Percentiles rank a stretch among this genome's conserved stretches.
phyloP scores from a whole-genome alignment of 345 rosid species.

The Hypericum androsaemum region DNA sequence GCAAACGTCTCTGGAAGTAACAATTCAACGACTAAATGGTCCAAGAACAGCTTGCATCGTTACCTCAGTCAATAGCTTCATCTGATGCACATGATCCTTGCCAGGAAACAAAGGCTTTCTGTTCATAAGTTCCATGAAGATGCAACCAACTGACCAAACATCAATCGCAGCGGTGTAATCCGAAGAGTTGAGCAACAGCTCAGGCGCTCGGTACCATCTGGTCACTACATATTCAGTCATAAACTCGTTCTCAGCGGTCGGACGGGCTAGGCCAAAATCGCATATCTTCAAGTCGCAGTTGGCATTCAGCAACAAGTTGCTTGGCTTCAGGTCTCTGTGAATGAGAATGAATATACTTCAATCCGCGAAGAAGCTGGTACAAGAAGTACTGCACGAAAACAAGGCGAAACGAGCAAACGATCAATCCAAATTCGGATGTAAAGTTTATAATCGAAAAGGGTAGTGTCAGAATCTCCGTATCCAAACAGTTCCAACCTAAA shows the following conservation, averaged over 20 bases:
- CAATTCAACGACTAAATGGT: not conserved
- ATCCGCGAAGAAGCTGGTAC: constrained; percentile 88
- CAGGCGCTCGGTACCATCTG: constrained; percentile 98
- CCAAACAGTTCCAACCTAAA: no score
- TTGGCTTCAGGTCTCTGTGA: constrained; percentile 92
- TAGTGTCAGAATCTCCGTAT: no score
- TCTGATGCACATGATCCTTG: constrained; percentile 87
- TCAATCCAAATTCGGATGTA: not conserved
- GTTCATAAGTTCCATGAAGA: constrained; percentile 95
- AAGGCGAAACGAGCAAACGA: constrained; percentile 2
- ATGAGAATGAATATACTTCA: constrained; percentile 96
- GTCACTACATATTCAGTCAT: constrained; percentile 99
- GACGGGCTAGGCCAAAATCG: constrained; percentile 94
- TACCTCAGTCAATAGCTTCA: constrained; percentile 90
- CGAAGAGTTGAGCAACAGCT: constrained; percentile 75
- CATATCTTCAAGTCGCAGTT: constrained; percentile 90
- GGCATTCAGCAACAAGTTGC: constrained; percentile 77
- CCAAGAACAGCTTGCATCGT: constrained; percentile 2
- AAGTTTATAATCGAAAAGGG: not conserved
- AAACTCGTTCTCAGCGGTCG: constrained; percentile 75
- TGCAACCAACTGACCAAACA: constrained; percentile 99
- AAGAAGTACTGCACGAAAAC: constrained; percentile 63
- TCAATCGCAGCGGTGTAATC: constrained; percentile 91
- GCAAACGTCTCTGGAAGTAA: no score
- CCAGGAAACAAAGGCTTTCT: constrained; percentile 91